phyloP scores from a whole-genome alignment of 768 basidiomycete genomes.

The Porpolomopsis calyptriformis region DNA sequence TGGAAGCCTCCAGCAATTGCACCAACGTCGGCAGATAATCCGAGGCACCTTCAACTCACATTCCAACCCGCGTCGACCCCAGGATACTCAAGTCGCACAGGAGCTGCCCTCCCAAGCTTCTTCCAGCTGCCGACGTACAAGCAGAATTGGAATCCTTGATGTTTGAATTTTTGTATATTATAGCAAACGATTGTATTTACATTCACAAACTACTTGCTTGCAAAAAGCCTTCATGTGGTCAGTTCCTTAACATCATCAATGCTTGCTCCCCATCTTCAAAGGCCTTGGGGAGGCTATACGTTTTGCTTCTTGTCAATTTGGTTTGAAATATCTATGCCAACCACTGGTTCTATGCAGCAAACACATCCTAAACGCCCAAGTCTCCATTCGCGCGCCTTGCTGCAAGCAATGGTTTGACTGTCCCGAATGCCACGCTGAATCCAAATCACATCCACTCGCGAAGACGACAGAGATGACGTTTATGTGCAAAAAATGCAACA shows the following conservation, averaged over 20 bases:
- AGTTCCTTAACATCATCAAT: too few species aligned
- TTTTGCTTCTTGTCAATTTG: background rate
- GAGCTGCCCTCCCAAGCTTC: too few species aligned
- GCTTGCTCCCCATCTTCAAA: too few species aligned
- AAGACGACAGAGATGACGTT: slow-evolving; percentile 81
- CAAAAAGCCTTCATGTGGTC: too few species aligned
- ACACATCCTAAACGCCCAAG: slow-evolving; percentile 94
- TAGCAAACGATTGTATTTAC: too few species aligned
- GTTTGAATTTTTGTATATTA: too few species aligned
- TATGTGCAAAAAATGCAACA: slow-evolving; percentile 84
- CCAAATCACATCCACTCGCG: slow-evolving; percentile 57
- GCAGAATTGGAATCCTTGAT: too few species aligned
- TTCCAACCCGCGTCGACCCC: background rate
- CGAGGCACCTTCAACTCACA: too few species aligned
- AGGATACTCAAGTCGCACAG: too few species aligned
- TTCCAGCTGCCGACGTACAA: too few species aligned
- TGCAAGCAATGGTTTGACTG: slow-evolving; percentile 99
- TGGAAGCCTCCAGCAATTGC: slow-evolving; percentile 2
- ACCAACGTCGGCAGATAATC: background rate
- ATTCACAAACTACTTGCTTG: too few species aligned
- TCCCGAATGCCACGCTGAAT: slow-evolving; percentile 86
- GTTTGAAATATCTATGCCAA: slow-evolving; percentile 10
- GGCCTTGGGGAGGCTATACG: too few species aligned
- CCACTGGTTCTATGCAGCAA: slow-evolving; percentile 42
- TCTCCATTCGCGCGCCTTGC: slow-evolving; percentile 91